Evolutionary conservation across 2,329 filamentous ascomycete genomes (phyloP).

Genomic region (Teratosphaeriaceae sp.): DNA sequence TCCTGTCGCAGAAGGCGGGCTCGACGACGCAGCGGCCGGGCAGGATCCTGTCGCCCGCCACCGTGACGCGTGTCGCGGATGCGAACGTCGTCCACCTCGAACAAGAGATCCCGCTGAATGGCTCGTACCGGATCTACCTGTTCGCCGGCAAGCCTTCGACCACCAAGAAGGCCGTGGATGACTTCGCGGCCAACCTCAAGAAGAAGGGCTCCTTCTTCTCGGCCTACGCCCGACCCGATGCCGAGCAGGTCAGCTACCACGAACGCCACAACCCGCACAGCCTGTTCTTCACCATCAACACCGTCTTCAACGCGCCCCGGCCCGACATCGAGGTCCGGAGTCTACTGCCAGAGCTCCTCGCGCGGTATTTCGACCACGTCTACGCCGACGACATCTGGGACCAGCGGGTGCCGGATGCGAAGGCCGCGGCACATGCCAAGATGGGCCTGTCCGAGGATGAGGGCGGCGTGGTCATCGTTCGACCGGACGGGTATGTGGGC

Average conservation of each 20-base stretch:
- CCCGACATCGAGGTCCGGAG: conserved; percentile 64
- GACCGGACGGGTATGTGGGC: conserved; percentile 83
- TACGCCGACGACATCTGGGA: conserved; percentile 83
- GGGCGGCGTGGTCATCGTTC: conserved; percentile 74
- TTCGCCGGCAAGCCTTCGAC: conserved; percentile 65
- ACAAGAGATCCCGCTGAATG: conserved; percentile 83
- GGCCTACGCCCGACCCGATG: conserved; percentile 56
- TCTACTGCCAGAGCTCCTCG: conserved; percentile 63
- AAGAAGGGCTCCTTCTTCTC: conserved; percentile 67
- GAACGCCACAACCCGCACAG: conserved; percentile 82
- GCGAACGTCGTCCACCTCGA: conserved; percentile 87
- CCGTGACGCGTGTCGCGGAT: conserved; percentile 80
- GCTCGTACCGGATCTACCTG: conserved; percentile 77
- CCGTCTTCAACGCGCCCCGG: conserved; percentile 64
- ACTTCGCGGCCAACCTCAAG: conserved; percentile 60
- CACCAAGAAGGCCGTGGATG: conserved; percentile 57
- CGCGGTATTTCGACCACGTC: conserved; percentile 71
- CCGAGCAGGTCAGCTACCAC: conserved; percentile 61
- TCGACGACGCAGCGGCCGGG: conserved; percentile 63
- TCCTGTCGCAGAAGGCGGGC: conserved; percentile 51
- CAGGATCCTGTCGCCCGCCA: conserved; percentile 66
- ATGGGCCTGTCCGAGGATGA: conserved; percentile 69
- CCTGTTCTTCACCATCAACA: conserved; percentile 70
- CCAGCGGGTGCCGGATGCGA: conserved; percentile 59
- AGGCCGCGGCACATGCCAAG: conserved; percentile 75